Conservation (phyloP, 768 basidiomycete species). For the Serendipita sp. region DNA sequence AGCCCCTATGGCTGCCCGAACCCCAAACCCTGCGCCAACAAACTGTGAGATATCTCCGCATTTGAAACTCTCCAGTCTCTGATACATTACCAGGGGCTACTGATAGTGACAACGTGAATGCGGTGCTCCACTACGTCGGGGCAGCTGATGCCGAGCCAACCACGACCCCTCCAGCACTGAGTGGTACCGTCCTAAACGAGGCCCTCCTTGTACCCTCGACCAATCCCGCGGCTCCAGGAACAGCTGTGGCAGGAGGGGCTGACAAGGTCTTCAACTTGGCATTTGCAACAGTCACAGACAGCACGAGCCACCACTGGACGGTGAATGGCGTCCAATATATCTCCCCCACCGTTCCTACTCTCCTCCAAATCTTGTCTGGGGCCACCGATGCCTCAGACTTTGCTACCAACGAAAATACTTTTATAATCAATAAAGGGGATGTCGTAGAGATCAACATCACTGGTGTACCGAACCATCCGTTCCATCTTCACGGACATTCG, state of each 20-base stretch:
- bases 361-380: conserved; percentile 3
- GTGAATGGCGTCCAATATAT: conserved; percentile 1
- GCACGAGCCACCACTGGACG: background rate
- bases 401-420: conserved; percentile 6
- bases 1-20: conserved; percentile 6
- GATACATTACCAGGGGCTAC: background rate
- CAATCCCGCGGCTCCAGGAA: conserved; percentile 3
- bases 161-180: background rate
- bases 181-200: background rate
- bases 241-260: background rate
- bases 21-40: background rate
- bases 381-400: conserved; percentile 2
- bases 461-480: conserved; percentile 1
- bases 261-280: background rate
- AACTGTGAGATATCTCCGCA: background rate
- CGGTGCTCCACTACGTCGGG: background rate
- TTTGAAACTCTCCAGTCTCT: background rate
- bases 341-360: conserved; percentile 1
- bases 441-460: background rate
- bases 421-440: conserved; percentile 5
- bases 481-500: conserved; percentile 3
- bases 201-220: background rate
- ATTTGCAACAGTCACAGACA: background rate
- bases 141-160: background rate
- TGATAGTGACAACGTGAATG: conserved; percentile 6